Percentiles rank a stretch among this genome's conserved stretches.
Evolutionary conservation across 768 basidiomycete species (phyloP).

Genomic region (Megacollybia marginata): DNA sequence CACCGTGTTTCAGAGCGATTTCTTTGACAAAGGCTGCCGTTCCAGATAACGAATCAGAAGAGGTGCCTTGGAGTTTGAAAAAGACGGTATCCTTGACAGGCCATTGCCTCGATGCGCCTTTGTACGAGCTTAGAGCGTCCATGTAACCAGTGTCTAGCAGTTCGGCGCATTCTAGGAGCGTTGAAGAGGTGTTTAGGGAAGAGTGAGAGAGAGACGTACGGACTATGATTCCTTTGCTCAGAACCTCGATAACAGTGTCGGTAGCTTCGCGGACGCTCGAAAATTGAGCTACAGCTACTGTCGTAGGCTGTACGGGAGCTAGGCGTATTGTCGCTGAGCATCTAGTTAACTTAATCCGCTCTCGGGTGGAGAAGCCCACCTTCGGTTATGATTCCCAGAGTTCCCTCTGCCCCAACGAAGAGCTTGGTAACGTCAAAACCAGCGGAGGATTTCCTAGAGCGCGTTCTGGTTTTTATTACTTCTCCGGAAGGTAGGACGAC

Average conservation of each 20-base stretch:
- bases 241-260: conserved; percentile 64
- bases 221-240: conserved; percentile 60
- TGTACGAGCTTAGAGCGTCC: conserved; percentile 49
- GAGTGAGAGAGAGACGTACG: conserved; percentile 38
- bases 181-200: not conserved
- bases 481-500: conserved; percentile 85
- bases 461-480: conserved; percentile 80
- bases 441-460: conserved; percentile 78
- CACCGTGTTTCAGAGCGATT: conserved; percentile 59
- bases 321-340: conserved; percentile 67
- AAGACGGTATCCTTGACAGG: conserved; percentile 66
- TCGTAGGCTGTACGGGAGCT: conserved; percentile 75
- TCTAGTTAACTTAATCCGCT: not conserved
- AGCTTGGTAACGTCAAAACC: conserved; percentile 83
- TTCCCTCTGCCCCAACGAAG: conserved; percentile 79
- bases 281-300: conserved; percentile 78
- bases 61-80: conserved; percentile 81
- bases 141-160: conserved; percentile 71
- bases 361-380: conserved; percentile 29
- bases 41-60: conserved; percentile 45
- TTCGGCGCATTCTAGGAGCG: conserved; percentile 68
- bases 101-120: conserved; percentile 47
- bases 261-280: conserved; percentile 68
- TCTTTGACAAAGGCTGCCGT: conserved; percentile 52
- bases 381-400: conserved; percentile 87